A percentile compares a stretch with the other conserved stretches of the same genome.
These are phyloP conservation scores for Pestalotiopsis sp. DNA, from an alignment of 2,329 filamentous ascomycete species.

Conservation along the genomic window DNA sequence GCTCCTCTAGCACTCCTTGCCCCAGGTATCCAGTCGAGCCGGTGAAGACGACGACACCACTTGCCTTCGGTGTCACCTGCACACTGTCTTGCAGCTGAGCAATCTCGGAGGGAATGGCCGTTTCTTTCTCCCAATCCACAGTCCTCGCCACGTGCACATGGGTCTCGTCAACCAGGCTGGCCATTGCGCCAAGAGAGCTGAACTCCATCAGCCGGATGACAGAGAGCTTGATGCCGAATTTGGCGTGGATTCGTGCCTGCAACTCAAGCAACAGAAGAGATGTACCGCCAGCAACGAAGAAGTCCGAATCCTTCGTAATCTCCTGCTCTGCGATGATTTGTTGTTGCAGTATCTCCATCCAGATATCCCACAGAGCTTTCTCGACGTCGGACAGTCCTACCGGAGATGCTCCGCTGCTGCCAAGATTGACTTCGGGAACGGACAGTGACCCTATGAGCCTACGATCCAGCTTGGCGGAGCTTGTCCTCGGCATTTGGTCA, in stretches of 20 bases:
- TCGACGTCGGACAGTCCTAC: background rate
- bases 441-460: background rate
- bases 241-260: background rate
- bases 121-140: background rate
- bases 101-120: background rate
- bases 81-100: background rate
- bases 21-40: background rate
- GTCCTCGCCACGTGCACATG: background rate
- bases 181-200: background rate
- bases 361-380: background rate
- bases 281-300: constrained; percentile 2
- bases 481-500: background rate
- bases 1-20: background rate
- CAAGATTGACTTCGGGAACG: background rate
- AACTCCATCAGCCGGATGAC: background rate
- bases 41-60: background rate
- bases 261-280: background rate
- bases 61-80: background rate
- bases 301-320: background rate
- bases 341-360: background rate
- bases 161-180: background rate
- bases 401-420: too few relatives aligned
- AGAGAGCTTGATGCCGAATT: background rate
- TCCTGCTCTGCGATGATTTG: too few relatives aligned
- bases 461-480: background rate